Evolutionary conservation across 78 protist genomes (phyloP).

Genomic region (Tieghemostelium lacteum): DNA sequence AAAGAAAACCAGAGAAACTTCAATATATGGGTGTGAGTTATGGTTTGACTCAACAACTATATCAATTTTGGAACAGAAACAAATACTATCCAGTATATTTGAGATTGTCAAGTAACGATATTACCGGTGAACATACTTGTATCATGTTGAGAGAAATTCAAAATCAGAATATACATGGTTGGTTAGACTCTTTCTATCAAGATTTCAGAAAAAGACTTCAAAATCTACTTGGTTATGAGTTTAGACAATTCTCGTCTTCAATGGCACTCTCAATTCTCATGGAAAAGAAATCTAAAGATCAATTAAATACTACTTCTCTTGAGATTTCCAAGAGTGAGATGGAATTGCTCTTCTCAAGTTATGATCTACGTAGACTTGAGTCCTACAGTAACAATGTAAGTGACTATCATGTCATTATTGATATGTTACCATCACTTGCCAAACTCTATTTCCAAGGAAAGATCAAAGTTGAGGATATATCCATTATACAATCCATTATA

Average conservation of each 20-base stretch:
- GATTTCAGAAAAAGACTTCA: slow-evolving; percentile 47
- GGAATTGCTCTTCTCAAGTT: slow-evolving; percentile 35
- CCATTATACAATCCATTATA: slow-evolving; percentile 90
- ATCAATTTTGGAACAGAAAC: slow-evolving; percentile 91
- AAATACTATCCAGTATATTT: slow-evolving; percentile 85
- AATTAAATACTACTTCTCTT: not conserved
- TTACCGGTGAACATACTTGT: slow-evolving; percentile 98
- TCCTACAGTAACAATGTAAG: slow-evolving; percentile 81
- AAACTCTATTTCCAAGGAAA: slow-evolving; percentile 71
- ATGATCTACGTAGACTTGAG: slow-evolving; percentile 94
- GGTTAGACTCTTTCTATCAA: slow-evolving; percentile 57
- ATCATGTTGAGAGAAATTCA: slow-evolving; percentile 90
- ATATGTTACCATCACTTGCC: slow-evolving; percentile 92
- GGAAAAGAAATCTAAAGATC: not conserved
- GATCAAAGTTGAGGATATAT: slow-evolving; percentile 37
- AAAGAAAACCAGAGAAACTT: slow-evolving; percentile 88
- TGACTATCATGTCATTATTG: slow-evolving; percentile 95
- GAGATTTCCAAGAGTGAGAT: slow-evolving; percentile 43
- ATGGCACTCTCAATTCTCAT: slow-evolving; percentile 22
- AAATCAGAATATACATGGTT: not conserved
- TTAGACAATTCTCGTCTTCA: slow-evolving; percentile 35
- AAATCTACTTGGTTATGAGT: slow-evolving; percentile 38
- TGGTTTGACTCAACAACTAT: slow-evolving; percentile 92
- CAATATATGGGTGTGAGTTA: slow-evolving; percentile 97
- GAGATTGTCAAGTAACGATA: slow-evolving; percentile 94